Evolutionary conservation across 164 flowering plant species (phyloP), one percentile per base, ranked within the genome.

Genomic region (Cinnamomum chago): DNA sequence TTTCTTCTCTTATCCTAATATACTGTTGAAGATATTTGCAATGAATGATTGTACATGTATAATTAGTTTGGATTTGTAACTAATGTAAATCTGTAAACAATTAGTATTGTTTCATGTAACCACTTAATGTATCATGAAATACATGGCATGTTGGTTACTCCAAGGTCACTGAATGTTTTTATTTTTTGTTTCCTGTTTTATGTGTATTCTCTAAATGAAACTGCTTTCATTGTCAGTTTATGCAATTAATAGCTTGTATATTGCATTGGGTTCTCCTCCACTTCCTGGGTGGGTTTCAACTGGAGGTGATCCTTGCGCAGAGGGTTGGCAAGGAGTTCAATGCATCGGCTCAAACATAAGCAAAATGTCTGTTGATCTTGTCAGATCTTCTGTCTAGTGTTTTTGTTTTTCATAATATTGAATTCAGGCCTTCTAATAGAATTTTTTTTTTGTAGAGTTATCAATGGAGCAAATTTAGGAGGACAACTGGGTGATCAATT

Each of bases 251-350:
- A 79, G 76, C 80, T 83, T 96, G 74, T 89, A 85, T 76, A 80
- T 76, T 72, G 80, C 97, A 71, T 70, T 96, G 74, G 90, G 88
- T 23, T 77, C 71, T 27, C 99, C 98, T 30, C 75, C 85, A 33
- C 88, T 94, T 72, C 84, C 73, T 65, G 94, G 95, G 58, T 96
- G 98, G 98, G 23, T 84, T 70, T 78, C 87, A 23, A 52, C 71
- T 71, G 99, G 92, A 73, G 97, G 95, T 55, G 98, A 96, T 83
- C 99, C 99, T 0, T 96, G 99, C 78, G 76, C 69, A 14, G 92
- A 88, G 47, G 25, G 50, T 20, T 96, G 99, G 99, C 89, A 86
- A 79, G 98, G 99, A 0, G 92, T 96, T 13, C 74, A 70, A 14
- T 94, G 98, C 77, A 90, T 85, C 28, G 81, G 70, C 78, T 73